A percentile compares a stretch with the other conserved stretches of the same genome.
phyloP scores from a whole-genome alignment of 2,329 filamentous ascomycete genomes.

The Cytospora leucostoma region DNA sequence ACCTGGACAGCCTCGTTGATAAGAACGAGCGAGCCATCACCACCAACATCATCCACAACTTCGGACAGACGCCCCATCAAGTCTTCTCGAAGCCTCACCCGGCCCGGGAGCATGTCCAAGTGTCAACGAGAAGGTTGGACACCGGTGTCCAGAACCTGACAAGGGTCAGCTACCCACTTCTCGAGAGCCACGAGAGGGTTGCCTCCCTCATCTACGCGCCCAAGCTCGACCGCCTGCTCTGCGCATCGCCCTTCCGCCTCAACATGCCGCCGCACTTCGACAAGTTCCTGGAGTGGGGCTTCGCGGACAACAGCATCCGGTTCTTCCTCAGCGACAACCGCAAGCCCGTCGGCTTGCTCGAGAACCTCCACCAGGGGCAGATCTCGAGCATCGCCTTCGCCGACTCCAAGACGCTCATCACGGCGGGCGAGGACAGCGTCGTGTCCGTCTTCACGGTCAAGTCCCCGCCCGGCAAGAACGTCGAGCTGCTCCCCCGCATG shows the following conservation, averaged over 20 bases:
- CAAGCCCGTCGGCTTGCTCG: constrained; percentile 80
- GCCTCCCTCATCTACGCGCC: constrained; percentile 75
- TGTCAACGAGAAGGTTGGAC: constrained; percentile 72
- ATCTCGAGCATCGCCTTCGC: constrained; percentile 82
- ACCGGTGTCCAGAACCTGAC: constrained; percentile 74
- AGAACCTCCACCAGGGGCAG: constrained; percentile 91
- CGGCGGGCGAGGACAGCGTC: constrained; percentile 88
- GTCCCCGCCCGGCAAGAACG: constrained; percentile 62
- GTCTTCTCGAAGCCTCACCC: constrained; percentile 84
- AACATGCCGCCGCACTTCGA: constrained; percentile 87
- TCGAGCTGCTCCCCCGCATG: constrained; percentile 77
- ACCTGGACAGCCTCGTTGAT: constrained; percentile 88
- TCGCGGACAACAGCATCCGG: constrained; percentile 86
- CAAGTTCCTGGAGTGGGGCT: constrained; percentile 94
- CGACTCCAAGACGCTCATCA: constrained; percentile 87
- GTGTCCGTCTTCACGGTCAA: constrained; percentile 79
- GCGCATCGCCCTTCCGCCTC: constrained; percentile 78
- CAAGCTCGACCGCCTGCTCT: constrained; percentile 81
- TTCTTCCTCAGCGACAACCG: constrained; percentile 86
- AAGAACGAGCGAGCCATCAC: constrained; percentile 83
- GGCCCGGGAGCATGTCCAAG: constrained; percentile 67
- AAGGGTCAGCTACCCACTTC: constrained; percentile 74
- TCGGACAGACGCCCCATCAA: constrained; percentile 95
- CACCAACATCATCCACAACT: constrained; percentile 97
- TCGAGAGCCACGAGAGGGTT: constrained; percentile 77